Conservation (phyloP, 352 stramenopile species). For the Pythium monospermum region DNA sequence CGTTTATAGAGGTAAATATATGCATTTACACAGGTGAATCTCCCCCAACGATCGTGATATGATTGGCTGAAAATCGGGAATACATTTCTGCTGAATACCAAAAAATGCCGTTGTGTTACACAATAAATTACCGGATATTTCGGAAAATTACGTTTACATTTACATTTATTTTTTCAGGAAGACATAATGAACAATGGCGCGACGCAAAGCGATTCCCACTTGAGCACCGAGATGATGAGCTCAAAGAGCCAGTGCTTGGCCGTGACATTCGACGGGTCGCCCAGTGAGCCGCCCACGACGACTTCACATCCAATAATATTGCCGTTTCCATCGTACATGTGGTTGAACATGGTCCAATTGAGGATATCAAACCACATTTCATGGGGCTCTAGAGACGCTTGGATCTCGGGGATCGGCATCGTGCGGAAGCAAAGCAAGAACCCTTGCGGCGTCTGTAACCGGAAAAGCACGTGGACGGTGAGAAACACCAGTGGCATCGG, state of each 20-base stretch:
- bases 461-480: slow-evolving; percentile 70
- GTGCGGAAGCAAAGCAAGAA: slow-evolving; percentile 65
- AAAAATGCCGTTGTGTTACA: no score
- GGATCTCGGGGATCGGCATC: slow-evolving; percentile 42
- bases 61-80: no score
- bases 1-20: no score
- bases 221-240: slow-evolving; percentile 65
- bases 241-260: slow-evolving; percentile 73
- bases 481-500: slow-evolving; percentile 48
- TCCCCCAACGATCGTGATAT: no score
- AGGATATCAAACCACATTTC: slow-evolving; percentile 67
- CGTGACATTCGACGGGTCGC: slow-evolving; percentile 47
- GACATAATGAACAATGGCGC: slow-evolving; percentile 47
- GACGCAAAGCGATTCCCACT: slow-evolving; percentile 56
- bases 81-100: no score
- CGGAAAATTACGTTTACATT: no score
- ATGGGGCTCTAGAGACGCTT: slow-evolving; percentile 37
- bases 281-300: slow-evolving; percentile 53
- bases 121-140: no score
- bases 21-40: no score
- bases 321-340: slow-evolving; percentile 21
- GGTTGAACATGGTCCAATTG: slow-evolving; percentile 49
- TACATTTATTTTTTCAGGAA: no score
- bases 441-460: slow-evolving; percentile 38
- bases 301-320: slow-evolving; percentile 22